Evolutionary conservation across 768 basidiomycete species (phyloP), one percentile per base, ranked within the genome.

Genomic region (Grammothele lineata): DNA sequence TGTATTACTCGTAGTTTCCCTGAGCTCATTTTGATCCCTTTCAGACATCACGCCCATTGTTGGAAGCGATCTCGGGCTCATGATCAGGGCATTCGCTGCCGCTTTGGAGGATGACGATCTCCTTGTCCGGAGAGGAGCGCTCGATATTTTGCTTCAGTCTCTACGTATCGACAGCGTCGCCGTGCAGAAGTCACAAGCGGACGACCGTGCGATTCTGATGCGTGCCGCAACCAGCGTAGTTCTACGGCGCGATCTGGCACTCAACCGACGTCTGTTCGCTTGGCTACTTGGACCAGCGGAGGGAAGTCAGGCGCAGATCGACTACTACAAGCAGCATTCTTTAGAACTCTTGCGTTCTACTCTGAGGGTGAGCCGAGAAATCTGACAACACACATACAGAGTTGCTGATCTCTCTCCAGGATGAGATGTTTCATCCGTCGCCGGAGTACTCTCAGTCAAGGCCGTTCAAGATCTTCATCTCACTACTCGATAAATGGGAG

Each of bases 401-500:
- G 34, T 8, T 51, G 45, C 48, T 64, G 44, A 39, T 39, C 24
- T 23, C 33, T 21, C 39, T 37, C 19, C 57, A 92, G 85, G 72
- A 75, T 37, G 90, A 93, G 53, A 92, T 93, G 88, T 71, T 78
- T 50, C 66, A 73, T 10, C 83, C 84, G 2, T 82, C 81, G 2
- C 74, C 77, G 40, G 81, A 83, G 47, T 92, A 91, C 54, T 72
- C 85, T 1, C 83, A 85, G 51, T 86, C 87, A 3, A 72, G 90
- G 21, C 92, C 96, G 0, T 98, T 93, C 77, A 95, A 94, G 66
- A 87, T 98, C 26, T 94, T 96, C 64, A 85, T 98, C 19, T 94
- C 92, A 1, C 66, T 98, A 15, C 70, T 97, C 55, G 96, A 99
- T 65, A 96, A 96, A 64, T 97, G 92, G 89, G 96, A 98, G 63